Base-by-base conservation (phyloP, 495 filamentous ascomycete genomes). In the Trichoderma asperelloides region DNA sequence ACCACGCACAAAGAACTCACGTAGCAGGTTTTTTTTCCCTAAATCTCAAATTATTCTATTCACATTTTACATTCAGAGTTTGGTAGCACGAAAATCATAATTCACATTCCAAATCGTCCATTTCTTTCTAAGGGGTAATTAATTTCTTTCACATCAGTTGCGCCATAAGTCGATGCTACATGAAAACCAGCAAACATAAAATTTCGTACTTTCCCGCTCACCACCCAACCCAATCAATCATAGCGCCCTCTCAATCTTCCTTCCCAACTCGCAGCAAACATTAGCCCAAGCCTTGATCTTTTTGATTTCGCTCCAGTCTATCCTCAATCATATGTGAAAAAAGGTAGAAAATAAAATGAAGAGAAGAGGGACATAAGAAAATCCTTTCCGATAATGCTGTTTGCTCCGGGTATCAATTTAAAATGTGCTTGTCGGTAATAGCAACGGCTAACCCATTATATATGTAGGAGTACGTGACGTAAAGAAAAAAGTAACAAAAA, bases 21-120 rank as follows among this genome's bases (percentile, higher is more conserved):
- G 55, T 60, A 60, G 55, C 55, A 21, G 23, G 13, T 60, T 3
- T 77, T 76, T 67, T 3, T 76, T 76, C 69, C n/a, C 5, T 37
- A 7, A 72, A 71, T 66, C 72, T 62, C 69, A 45, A 16, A 63
- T 37, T 8, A 62, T 45, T 39, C n/a, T 7, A 21, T 30, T 25
- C 1, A 60, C 25, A 15, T 15, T 30, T 28, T 27, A 13, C 33
- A 1, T 60, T 51, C 47, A 51, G 2, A 51, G 25, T 30, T 60
- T 60, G 55, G 55, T 21, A 18, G 55, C 55, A 30, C 55, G 23
- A 30, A 60, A 23, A 30, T 60, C 55, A 60, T 60, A 30, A 15
- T 60, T 60, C 25, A 28, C 55, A 16, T 60, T 60, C 25, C 25
- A 55, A 37, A 55, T 55, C 49, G 49, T 55, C 49, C 16, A 55